Base-by-base conservation (phyloP, 345 rosid species). In the Salix dunnii region DNA sequence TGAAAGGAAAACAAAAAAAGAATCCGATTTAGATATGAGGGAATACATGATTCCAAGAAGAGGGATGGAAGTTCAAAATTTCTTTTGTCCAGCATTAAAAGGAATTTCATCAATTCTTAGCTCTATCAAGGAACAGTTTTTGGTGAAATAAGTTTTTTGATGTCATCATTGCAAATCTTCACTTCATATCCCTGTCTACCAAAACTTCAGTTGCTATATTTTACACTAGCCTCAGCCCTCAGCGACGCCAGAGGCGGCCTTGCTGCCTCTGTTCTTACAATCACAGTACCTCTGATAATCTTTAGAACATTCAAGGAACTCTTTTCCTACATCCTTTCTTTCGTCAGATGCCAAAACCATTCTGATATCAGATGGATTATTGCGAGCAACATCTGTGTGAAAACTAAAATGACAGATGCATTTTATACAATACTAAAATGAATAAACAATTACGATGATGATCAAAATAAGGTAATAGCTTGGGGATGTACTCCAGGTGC, bases 181-280 rank as follows among this genome's bases (percentile, higher is more conserved):
- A 31, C 51, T 60, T 20, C 46, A 27, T 36, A 21, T 33, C 23
- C 40, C 20, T 6, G 23, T n/a, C 74, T 55, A 13, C 36, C 36
- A 43, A 61, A 74, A 43, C 14, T 70, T 48, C 31, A 8, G 35
- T 38, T 27, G 43, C 30, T 30, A 40, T 13, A 40, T 31, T 30
- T 4, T 40, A 74, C 48, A 48, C 16, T 2, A 77, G 38, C 21
- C 23, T 16, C 6, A 64, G 60, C 60, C 58, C 76, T 87, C 87
- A 93, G 5, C 87, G 91, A 74, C 82, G 75, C 91, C 92, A 90
- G 70, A 89, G 70, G 31, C 90, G 82, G 73, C 86, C 84, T 64
- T 88, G 91, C 69, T 89, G 91, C 78, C 89, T 90, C 82, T 91
- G 97, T 82, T 86, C 96, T 87, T 92, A 91, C 91, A 89, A 87